These are phyloP conservation scores for Quercus engelmannii DNA, from an alignment of 306 rosid species.

Conservation along the genomic window DNA sequence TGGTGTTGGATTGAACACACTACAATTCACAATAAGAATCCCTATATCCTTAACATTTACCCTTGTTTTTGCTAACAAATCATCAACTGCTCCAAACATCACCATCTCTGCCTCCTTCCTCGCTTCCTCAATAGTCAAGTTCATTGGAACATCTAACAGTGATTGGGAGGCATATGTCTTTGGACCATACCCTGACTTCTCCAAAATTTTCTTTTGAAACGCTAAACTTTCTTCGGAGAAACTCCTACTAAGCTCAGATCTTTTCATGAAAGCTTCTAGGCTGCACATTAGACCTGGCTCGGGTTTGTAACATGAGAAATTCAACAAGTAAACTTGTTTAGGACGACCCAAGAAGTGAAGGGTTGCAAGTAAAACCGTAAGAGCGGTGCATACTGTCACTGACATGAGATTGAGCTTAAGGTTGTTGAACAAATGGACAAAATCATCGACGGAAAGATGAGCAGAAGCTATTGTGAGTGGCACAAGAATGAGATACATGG, in stretches of 20 bases:
- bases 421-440: background rate
- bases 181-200: background rate
- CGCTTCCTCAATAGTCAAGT: background rate
- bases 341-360: background rate
- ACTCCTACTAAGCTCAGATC: background rate
- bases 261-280: background rate
- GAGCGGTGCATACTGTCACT: background rate
- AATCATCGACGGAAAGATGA: background rate
- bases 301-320: background rate
- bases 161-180: background rate
- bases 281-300: background rate
- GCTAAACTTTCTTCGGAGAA: background rate
- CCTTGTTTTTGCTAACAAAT: background rate
- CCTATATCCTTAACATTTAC: background rate
- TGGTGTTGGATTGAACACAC: no score
- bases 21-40: no score
- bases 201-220: background rate
- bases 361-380: background rate
- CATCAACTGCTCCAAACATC: slow-evolving; percentile 1
- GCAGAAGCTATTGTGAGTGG: background rate
- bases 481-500: slow-evolving; percentile 1
- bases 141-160: background rate
- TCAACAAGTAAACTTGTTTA: background rate
- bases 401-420: background rate
- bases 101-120: slow-evolving; percentile 2